These are phyloP conservation scores for Amniculicola lignicola DNA, from an alignment of 495 filamentous ascomycete genomes.

Conservation along the genomic window DNA sequence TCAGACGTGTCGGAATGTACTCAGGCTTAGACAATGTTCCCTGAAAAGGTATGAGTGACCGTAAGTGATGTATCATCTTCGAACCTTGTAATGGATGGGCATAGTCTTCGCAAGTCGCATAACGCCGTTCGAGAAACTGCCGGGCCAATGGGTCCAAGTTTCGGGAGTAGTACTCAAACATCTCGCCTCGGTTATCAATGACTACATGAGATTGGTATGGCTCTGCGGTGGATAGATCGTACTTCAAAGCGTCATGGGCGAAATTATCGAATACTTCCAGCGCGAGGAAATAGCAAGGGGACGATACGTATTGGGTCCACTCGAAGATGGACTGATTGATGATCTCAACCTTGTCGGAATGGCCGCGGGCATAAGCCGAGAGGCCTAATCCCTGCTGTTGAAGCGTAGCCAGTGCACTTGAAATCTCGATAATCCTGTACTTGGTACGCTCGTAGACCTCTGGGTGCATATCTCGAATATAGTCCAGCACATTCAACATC, in stretches of 20 bases:
- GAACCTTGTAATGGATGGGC: slow-evolving; percentile 54
- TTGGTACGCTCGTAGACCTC: slow-evolving; percentile 92
- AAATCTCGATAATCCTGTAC: slow-evolving; percentile 95
- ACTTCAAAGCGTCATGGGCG: slow-evolving; percentile 88
- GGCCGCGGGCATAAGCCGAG: slow-evolving; percentile 64
- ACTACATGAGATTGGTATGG: slow-evolving; percentile 83
- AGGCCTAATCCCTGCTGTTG: slow-evolving; percentile 68
- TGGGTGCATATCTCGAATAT: slow-evolving; percentile 84
- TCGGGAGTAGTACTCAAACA: slow-evolving; percentile 85
- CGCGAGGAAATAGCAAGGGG: slow-evolving; percentile 96
- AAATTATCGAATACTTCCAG: slow-evolving; percentile 99
- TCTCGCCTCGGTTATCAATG: slow-evolving; percentile 81
- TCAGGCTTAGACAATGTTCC: slow-evolving; percentile 74
- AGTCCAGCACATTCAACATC: slow-evolving; percentile 97
- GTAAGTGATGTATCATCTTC: slow-evolving; percentile 55
- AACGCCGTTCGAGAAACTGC: slow-evolving; percentile 75
- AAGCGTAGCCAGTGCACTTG: slow-evolving; percentile 68
- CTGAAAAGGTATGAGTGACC: slow-evolving; percentile 62
- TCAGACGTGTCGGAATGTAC: slow-evolving; percentile 88
- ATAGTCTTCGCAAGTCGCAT: slow-evolving; percentile 59
- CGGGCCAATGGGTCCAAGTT: slow-evolving; percentile 76
- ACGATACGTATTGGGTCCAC: slow-evolving; percentile 80
- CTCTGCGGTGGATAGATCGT: slow-evolving; percentile 68
- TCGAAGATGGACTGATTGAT: slow-evolving; percentile 93
- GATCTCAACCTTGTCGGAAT: slow-evolving; percentile 83